Evolutionary conservation across 2,329 filamentous ascomycete species (phyloP), one percentile per base, ranked within the genome.

Genomic region (Cladosporium sp.): DNA sequence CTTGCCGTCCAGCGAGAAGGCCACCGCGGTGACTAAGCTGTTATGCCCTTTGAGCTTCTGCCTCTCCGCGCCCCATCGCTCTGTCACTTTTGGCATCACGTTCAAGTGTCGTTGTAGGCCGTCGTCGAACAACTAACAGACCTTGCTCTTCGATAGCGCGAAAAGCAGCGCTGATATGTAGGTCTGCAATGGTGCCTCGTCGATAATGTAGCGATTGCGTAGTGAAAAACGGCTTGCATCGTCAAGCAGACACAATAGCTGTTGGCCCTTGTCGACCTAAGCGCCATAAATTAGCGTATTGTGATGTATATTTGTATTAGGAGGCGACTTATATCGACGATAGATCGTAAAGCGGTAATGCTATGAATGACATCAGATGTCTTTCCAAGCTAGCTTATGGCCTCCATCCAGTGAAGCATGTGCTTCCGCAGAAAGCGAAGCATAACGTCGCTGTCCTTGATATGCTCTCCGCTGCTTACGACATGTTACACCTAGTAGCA

Each of bases 1-100:
- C 51, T 53, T 32, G 25, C 64, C 60, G 48, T 67, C 49, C 2
- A 44, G 44, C 37, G 59, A 63, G 60, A 60, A 60, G 15, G 61
- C 60, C 55, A 68, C 55, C 4, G 62, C 56, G 1, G 0, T 59
- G 25, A 68, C 62, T n/a, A 1, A 51, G 28, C n/a, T 20, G 36
- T 19, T 48, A 57, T 67, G 61, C 9, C 37, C 37, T 40, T 40
- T n/a, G 37, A 40, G 36, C 35, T 19, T 44, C 47, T 53, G 58
- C 40, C n/a, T 58, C 39, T 47, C 20, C 36, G 45, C 34, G 34
- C 48, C 57, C 28, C 37, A 40, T 40, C 37, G 37, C 8, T 40
- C 37, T 10, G 8, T 12, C 37, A 40, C 37, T 3, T n/a, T 4
- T 4, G 37, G 37, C 37, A 40, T 12, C 5, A 40, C 10, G 7